Base-by-base conservation (phyloP, 2,329 filamentous ascomycete species). In the Rhexocercosporidium sp. region DNA sequence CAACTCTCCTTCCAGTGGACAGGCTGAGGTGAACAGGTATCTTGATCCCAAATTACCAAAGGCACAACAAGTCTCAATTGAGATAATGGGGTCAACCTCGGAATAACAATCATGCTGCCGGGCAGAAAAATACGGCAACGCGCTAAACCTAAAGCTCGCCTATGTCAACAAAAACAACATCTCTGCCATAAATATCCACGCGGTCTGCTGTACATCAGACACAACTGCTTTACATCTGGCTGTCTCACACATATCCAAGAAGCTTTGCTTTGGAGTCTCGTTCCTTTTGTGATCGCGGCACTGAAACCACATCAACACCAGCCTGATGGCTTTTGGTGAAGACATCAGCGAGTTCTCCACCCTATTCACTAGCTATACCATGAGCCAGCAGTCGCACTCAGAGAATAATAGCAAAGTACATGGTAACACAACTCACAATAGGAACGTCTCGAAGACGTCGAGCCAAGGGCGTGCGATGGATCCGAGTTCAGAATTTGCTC, bases 291-390 rank as follows among this genome's bases (percentile, higher is more conserved):
- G 9, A 47, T 20, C 20, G 44, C n/a, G 8, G 41, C 8, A 47
- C 22, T 20, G 44, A 47, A 8, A 25, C 27, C 49, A 6, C 3
- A 16, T 1, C 16, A 39, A 34, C 31, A 27, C 49, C 20, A 25
- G 16, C 49, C 49, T 39, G 37, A 66, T 56, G 64, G 64, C 25
- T 27, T 62, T 61, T 22, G 49, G 18, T 29, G 64, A 51, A 20
- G 31, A 63, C 20, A 3, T 44, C 39, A 37, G 37, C 18, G 61
- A 41, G 7, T 63, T 63, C 49, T 49, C 46, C 3, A 63, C 20
- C 11, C 47, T 63, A 56, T 63, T 63, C 49, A 44, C 61, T 47
- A 44, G 60, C 60, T 54, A 41, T 47, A 27, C 47, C 18, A 31
- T 22, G 61, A 44, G 25, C 16, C 57, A 44, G 39, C 37, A 18